Evolutionary conservation across 768 basidiomycete species (phyloP), one percentile per base, ranked within the genome.

Genomic region (Hypholoma fasciculare): DNA sequence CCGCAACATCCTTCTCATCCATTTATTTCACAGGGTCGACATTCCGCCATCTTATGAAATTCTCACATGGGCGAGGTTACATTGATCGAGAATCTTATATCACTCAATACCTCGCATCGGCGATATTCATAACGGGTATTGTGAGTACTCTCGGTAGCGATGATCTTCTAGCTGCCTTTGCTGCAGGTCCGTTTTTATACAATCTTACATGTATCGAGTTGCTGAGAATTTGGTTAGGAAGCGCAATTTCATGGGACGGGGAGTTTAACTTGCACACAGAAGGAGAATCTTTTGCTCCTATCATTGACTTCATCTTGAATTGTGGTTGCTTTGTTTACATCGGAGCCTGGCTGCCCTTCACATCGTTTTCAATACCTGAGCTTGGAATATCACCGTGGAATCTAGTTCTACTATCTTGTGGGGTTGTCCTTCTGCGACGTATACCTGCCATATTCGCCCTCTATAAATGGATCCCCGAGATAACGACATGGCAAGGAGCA

Each of bases 181-280:
- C 90, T 50, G 87, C 87, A 65, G 90, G 90, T 86, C 44, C 26
- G 75, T 26, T 49, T 36, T 9, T 42, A 13, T 57, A 1, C 9
- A 38, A 38, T 43, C 40, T 37, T 12, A 37, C 23, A 23, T 20
- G 52, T 49, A 57, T 56, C 36, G 58, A 36, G 27, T 37, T n/a
- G 44, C 69, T 72, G 48, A 20, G 46, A 34, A 1, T 23, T 13
- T 39, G 36, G 20, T 43, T 49, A 87, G 96, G 96, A 2, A 86
- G 82, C 52, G 92, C 96, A 1, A 89, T 98, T 62, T 92, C 92
- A 7, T 96, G 92, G 94, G 94, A 96, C 71, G 91, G 86, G 2
- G 79, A 92, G 63, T 91, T 91, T 74, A 89, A 91, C 64, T 73
- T 74, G 17, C 87, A 92, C 58, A 92, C 85, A 0, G 91, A 96